These are phyloP conservation scores for Colletotrichum melonis DNA, from an alignment of 2,329 filamentous ascomycete genomes.

Conservation along the genomic window DNA sequence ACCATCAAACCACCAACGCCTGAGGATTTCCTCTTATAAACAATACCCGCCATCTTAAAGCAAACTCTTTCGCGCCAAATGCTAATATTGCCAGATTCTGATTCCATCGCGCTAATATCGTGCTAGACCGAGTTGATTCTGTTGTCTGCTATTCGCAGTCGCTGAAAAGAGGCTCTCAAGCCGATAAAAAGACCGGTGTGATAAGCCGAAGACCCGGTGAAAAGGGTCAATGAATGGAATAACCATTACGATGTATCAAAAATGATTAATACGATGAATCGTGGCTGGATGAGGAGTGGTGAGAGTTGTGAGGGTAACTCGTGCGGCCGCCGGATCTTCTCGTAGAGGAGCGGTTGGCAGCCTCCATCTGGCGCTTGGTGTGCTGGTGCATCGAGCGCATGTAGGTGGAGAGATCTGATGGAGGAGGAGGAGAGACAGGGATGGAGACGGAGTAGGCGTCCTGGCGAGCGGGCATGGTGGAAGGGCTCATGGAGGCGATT, in stretches of 20 bases:
- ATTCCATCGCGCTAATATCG: neutral
- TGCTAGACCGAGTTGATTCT: neutral
- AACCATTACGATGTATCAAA: rapidly evolving
- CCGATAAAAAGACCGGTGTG: too few relatives aligned
- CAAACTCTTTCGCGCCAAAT: neutral
- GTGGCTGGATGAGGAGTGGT: neutral
- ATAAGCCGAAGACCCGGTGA: neutral
- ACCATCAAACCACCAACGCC: neutral
- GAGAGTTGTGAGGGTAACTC: conserved; percentile 41
- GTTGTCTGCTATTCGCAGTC: neutral
- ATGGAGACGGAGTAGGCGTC: conserved; percentile 48
- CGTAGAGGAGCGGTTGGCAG: conserved; percentile 58
- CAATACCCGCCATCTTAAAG: too few relatives aligned
- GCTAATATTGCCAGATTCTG: neutral
- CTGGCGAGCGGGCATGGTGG: conserved; percentile 53
- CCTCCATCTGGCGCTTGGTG: conserved; percentile 74
- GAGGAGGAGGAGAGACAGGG: conserved; percentile 51
- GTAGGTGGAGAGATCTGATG: conserved; percentile 65
- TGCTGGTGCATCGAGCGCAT: conserved; percentile 72
- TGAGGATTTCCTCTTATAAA: neutral
- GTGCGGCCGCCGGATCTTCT: conserved; percentile 32
- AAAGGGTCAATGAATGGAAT: too few relatives aligned
- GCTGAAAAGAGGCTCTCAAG: neutral
- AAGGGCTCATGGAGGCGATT: conserved; percentile 26
- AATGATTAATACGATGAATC: conserved; percentile 15